Conservation (phyloP, 2,329 filamentous ascomycete species). For the Pseudogymnoascus destructans region DNA sequence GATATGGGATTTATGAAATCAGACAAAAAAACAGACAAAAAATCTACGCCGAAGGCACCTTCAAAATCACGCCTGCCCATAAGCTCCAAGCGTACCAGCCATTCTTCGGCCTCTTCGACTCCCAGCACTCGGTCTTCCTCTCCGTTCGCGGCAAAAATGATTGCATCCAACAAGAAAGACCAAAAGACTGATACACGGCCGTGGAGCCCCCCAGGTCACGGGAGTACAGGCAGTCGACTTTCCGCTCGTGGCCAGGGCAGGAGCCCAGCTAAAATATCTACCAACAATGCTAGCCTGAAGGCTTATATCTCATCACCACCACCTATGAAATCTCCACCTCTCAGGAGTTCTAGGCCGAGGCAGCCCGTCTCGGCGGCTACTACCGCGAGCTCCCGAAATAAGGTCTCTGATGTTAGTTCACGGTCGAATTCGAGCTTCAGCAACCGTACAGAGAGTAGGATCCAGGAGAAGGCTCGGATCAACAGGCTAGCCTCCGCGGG, state of each 20-base stretch:
- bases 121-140: slow-evolving; percentile 44
- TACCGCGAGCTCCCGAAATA: slow-evolving; percentile 57
- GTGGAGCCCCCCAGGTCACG: slow-evolving; percentile 20
- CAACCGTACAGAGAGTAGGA: slow-evolving; percentile 22
- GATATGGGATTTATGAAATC: background rate
- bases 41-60: background rate
- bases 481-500: slow-evolving; percentile 45
- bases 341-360: slow-evolving; percentile 71
- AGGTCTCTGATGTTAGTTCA: slow-evolving; percentile 26
- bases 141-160: slow-evolving; percentile 35
- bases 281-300: slow-evolving; percentile 46
- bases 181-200: slow-evolving; percentile 20
- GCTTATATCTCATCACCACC: slow-evolving; percentile 60
- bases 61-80: slow-evolving; percentile 21
- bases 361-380: slow-evolving; percentile 65
- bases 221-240: slow-evolving; percentile 24
- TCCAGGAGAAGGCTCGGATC: slow-evolving; percentile 27
- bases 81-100: slow-evolving; percentile 24
- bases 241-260: slow-evolving; percentile 19
- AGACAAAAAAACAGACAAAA: background rate
- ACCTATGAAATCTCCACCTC: slow-evolving; percentile 61
- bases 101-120: slow-evolving; percentile 35
- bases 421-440: slow-evolving; percentile 8
- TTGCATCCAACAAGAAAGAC: slow-evolving; percentile 28
- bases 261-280: slow-evolving; percentile 16